Percentiles rank a stretch among this genome's conserved stretches.
phyloP scores from a whole-genome alignment of 805 yeast species.

The Danielia oregonensis region DNA sequence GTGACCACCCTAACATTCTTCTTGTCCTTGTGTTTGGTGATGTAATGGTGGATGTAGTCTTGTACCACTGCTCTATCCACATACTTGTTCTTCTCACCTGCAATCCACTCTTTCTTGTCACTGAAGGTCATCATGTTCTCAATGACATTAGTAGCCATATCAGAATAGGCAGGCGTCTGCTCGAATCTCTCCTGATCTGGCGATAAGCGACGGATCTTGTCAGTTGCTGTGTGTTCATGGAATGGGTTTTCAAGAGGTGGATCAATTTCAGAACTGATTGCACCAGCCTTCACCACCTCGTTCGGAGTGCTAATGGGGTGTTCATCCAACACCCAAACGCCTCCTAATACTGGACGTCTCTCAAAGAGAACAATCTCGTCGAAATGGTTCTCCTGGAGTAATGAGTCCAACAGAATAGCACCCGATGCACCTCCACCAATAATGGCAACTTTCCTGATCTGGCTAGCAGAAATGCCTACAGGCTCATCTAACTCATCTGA shows the following conservation, averaged over 20 bases:
- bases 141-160: slow-evolving; percentile 37
- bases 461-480: not conserved
- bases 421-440: slow-evolving; percentile 55
- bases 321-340: slow-evolving; percentile 40
- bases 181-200: slow-evolving; percentile 24
- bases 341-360: slow-evolving; percentile 38
- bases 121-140: slow-evolving; percentile 45
- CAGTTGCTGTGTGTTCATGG: slow-evolving; percentile 1
- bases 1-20: slow-evolving; percentile 21
- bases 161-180: slow-evolving; percentile 25
- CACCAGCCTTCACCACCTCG: slow-evolving; percentile 18
- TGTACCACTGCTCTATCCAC: slow-evolving; percentile 26
- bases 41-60: slow-evolving; percentile 26
- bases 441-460: slow-evolving; percentile 33
- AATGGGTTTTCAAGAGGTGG: slow-evolving; percentile 23
- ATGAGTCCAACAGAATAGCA: slow-evolving; percentile 36
- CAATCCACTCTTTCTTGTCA: slow-evolving; percentile 36
- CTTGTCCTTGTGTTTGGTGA: slow-evolving; percentile 17
- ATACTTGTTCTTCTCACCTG: slow-evolving; percentile 20
- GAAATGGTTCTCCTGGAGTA: slow-evolving; percentile 32
- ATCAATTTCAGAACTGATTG: slow-evolving; percentile 19
- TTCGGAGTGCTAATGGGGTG: slow-evolving; percentile 10
- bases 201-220: not conserved
- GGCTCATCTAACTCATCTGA: no score
- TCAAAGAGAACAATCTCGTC: slow-evolving; percentile 38